Percentiles rank a stretch among this genome's conserved stretches.
Evolutionary conservation across 257 asterid species (phyloP).

Genomic region (Fraxinus anomala): DNA sequence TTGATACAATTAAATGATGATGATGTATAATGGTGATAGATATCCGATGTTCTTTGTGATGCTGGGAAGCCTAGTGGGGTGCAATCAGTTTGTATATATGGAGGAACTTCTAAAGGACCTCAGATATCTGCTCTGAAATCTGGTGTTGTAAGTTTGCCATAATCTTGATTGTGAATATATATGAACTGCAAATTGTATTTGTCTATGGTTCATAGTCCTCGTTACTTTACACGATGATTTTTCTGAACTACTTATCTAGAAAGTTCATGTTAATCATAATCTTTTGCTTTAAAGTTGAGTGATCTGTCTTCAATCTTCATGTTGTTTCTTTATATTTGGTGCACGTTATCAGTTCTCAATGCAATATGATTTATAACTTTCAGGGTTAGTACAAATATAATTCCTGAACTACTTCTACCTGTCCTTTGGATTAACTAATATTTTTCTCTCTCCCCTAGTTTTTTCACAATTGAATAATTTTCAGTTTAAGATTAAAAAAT

Average conservation of each 20-base stretch:
- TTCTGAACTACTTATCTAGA: background rate
- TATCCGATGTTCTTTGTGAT: constrained; percentile 81
- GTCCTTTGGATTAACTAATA: background rate
- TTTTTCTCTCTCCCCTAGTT: background rate
- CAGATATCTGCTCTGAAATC: constrained; percentile 83
- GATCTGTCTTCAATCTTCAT: background rate
- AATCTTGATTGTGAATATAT: constrained; percentile 15
- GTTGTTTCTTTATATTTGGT: background rate
- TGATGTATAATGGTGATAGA: constrained; percentile 38
- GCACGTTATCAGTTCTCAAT: background rate
- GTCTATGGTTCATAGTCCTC: constrained; percentile 5
- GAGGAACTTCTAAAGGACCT: constrained; percentile 89
- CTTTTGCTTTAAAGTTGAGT: background rate
- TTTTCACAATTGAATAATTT: background rate
- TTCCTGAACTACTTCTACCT: background rate
- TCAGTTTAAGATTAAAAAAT: background rate
- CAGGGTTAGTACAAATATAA: too few relatives aligned
- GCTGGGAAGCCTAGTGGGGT: constrained; percentile 88
- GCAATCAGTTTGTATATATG: constrained; percentile 78
- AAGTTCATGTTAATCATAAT: background rate
- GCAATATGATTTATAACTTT: background rate
- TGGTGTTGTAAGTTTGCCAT: constrained; percentile 74
- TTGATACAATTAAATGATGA: constrained; percentile 25
- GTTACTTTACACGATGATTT: background rate
- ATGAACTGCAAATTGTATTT: background rate